Evolutionary conservation across 2,329 filamentous ascomycete species (phyloP).

Genomic region (Paramyrothecium roridum): DNA sequence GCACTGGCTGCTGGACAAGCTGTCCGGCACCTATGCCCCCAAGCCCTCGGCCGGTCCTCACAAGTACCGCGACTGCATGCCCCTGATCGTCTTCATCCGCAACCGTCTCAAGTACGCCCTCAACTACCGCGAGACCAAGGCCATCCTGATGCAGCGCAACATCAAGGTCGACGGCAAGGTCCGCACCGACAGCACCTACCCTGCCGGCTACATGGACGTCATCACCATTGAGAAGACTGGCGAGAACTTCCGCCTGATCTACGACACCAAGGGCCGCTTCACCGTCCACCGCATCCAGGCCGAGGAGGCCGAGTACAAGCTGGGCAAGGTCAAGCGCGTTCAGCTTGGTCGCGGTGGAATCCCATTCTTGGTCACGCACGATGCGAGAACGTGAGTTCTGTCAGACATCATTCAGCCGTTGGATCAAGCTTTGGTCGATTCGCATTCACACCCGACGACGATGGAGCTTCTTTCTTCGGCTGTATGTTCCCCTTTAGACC

Average conservation of each 20-base stretch:
- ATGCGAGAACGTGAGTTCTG: constrained; percentile 99
- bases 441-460: constrained; percentile 26
- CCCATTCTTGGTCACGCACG: constrained; percentile 99
- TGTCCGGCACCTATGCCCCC: constrained; percentile 84
- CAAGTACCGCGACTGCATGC: constrained; percentile 99
- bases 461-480: constrained; percentile 44
- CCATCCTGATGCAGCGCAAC: constrained; percentile 98
- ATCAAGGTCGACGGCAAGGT: constrained; percentile 99
- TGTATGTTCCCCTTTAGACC: constrained; percentile 44
- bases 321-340: constrained; percentile 99
- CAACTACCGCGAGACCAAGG: constrained; percentile 95
- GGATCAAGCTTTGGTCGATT: constrained; percentile 95
- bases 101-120: constrained; percentile 98
- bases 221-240: constrained; percentile 99
- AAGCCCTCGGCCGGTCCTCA: constrained; percentile 81
- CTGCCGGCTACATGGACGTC: constrained; percentile 98
- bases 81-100: constrained; percentile 97
- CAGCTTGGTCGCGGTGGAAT: constrained; percentile 99
- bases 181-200: constrained; percentile 97
- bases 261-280: constrained; percentile 99
- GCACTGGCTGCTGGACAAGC: constrained; percentile 99
- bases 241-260: constrained; percentile 99
- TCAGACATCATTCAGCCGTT: constrained; percentile 99
- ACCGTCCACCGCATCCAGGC: constrained; percentile 98
- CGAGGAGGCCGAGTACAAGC: constrained; percentile 99